phyloP scores from a whole-genome alignment of 345 rosid genomes.

The Rhizophora apiculata region DNA sequence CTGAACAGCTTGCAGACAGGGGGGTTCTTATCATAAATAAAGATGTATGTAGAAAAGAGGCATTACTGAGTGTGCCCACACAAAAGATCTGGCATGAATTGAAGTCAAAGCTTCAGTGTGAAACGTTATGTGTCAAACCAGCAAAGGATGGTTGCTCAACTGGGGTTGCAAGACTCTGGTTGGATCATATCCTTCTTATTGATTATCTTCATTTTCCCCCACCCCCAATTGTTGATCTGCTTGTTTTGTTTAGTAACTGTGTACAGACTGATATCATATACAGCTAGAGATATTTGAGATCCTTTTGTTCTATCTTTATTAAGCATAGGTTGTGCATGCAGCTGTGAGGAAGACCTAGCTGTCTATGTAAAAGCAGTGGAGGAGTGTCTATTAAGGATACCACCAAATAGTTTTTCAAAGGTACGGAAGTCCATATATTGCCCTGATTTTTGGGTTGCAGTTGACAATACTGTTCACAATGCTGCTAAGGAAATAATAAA shows the following conservation, averaged over 20 bases:
- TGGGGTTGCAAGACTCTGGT: slow-evolving; percentile 97
- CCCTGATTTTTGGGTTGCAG: neutral
- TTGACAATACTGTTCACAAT: neutral
- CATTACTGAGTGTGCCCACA: slow-evolving; percentile 46
- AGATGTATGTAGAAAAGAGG: slow-evolving; percentile 60
- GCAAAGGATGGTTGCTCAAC: slow-evolving; percentile 97
- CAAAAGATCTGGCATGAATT: slow-evolving; percentile 57
- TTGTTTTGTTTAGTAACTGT: slow-evolving; percentile 1
- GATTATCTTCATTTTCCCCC: too few species aligned
- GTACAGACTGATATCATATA: neutral
- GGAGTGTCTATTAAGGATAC: slow-evolving; percentile 64
- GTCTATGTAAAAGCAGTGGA: slow-evolving; percentile 69
- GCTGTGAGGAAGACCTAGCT: slow-evolving; percentile 67
- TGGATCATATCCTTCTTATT: slow-evolving; percentile 20
- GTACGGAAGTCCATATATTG: slow-evolving; percentile 30
- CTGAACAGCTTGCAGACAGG: slow-evolving; percentile 57
- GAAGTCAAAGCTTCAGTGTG: slow-evolving; percentile 63
- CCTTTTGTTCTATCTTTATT: neutral
- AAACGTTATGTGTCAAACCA: slow-evolving; percentile 83
- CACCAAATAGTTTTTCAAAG: slow-evolving; percentile 83
- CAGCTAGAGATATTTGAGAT: neutral
- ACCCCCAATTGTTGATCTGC: neutral
- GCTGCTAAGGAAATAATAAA: neutral
- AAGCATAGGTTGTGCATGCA: slow-evolving; percentile 27
- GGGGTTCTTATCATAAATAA: slow-evolving; percentile 89